phyloP scores from a whole-genome alignment of 495 filamentous ascomycete species.

The Neurospora sp. region DNA sequence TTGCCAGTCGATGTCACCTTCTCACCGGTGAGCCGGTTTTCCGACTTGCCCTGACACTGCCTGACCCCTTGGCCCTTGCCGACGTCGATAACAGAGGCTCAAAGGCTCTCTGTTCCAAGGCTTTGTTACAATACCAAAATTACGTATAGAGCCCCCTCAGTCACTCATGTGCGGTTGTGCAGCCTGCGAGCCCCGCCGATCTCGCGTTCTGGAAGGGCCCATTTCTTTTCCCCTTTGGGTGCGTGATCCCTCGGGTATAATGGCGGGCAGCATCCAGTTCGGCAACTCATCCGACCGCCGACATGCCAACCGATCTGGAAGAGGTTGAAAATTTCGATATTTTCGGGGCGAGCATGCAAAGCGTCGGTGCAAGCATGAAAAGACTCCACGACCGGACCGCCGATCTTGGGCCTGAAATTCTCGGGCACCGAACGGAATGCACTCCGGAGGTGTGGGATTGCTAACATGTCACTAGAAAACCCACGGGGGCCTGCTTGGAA shows the following conservation, averaged over 20 bases:
- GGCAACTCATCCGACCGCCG: neutral
- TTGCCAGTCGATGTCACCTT: neutral
- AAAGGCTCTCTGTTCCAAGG: neutral
- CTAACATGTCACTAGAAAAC: neutral
- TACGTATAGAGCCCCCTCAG: neutral
- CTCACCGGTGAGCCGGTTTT: neutral
- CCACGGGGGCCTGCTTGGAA: neutral
- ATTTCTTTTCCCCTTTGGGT: constrained; percentile 2
- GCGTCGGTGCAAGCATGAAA: neutral
- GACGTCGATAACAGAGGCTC: neutral
- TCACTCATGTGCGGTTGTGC: neutral
- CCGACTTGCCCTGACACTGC: neutral
- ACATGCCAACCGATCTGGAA: neutral
- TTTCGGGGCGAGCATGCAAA: neutral
- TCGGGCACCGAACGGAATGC: neutral
- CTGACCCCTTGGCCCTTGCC: neutral
- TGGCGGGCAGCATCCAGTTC: neutral
- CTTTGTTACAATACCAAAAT: neutral
- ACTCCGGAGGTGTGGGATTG: neutral
- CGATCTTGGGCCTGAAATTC: neutral
- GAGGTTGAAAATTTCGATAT: neutral
- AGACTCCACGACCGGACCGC: neutral
- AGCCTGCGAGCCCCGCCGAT: neutral
- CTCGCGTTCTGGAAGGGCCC: constrained; percentile 15
- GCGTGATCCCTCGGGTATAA: neutral